Evolutionary conservation across 768 basidiomycete genomes (phyloP), one percentile per base, ranked within the genome.

Genomic region (Termitomyces sp.): DNA sequence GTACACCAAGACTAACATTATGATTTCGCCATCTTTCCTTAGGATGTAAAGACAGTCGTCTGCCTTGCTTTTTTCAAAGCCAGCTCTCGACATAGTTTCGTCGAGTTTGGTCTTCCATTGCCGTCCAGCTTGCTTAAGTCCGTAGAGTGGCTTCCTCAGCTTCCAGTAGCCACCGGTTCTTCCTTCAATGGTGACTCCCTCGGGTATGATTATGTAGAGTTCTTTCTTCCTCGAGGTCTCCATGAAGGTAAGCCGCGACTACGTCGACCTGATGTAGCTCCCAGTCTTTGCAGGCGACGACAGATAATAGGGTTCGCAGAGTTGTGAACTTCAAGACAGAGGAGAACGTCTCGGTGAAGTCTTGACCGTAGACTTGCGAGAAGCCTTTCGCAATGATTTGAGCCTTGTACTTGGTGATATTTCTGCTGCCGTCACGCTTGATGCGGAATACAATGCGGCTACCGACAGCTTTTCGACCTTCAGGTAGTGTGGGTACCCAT

Each of bases 181-280:
- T 3, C 12, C 35, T 55, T 44, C 3, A 2, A 36, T 38, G 16
- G 23, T 28, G 6, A 56, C 46, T 14, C 55, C 33, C 2, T 48
- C 20, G 13, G 55, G 46, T 33, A 56, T 56, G 4, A 35, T 7
- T 33, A 56, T 56, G 23, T 48, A 56, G 8, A 58, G 9, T n/a
- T n/a, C n/a, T n/a, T 23, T 59, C 58, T n/a, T 54, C 52, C 2
- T 54, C 52, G 12, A 51, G 46, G 9, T 53, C 30, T 0, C 32
- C 20, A 26, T 23, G 13, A 33, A 58, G 50, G 41, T 58, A 58
- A 2, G 57, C 49, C 3, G 57, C 49, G 3, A 44, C 40, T 3
- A 50, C 28, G 14, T 58, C 40, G 7, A 58, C 30, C 46, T 51
- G 57, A 23, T 58, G 57, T 10, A 58, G 13, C n/a, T 51, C 40